Evolutionary conservation across 176 grass and related monocot genomes (phyloP).

Genomic region (Urochloa ruziziensis): DNA sequence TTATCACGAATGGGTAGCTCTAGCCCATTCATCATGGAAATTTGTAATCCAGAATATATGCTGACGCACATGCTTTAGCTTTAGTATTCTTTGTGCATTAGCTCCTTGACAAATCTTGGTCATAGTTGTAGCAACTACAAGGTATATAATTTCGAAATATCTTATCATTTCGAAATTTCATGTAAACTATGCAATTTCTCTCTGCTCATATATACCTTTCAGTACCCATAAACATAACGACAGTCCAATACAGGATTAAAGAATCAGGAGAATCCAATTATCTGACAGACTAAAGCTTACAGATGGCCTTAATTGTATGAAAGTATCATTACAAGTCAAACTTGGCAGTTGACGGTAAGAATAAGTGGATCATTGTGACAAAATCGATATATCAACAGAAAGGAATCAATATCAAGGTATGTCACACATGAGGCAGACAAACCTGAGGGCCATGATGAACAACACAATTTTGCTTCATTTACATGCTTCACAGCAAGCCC

Average conservation of each 20-base stretch:
- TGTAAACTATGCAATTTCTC: not conserved
- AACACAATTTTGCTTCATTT: slow-evolving; percentile 93
- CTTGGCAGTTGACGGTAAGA: too few species aligned
- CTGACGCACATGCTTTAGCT: not conserved
- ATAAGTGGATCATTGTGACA: too few species aligned
- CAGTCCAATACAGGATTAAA: not conserved
- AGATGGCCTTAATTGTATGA: too few species aligned
- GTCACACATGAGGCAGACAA: slow-evolving; percentile 7
- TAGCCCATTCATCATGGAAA: not conserved
- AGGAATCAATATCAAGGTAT: slow-evolving; percentile 11
- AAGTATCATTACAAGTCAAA: too few species aligned
- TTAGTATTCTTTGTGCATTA: slow-evolving; percentile 8
- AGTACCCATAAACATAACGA: not conserved
- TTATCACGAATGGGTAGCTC: not conserved
- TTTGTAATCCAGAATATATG: not conserved
- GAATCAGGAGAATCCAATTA: not conserved
- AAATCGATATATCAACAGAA: slow-evolving; percentile 11
- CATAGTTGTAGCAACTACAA: slow-evolving; percentile 8
- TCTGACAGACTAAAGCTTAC: too few species aligned
- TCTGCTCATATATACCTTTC: not conserved
- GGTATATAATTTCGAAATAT: not conserved
- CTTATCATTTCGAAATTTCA: not conserved
- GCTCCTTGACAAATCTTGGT: not conserved
- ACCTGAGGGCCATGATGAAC: slow-evolving; percentile 98
- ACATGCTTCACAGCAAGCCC: slow-evolving; percentile 92